Evolutionary conservation across 495 filamentous ascomycete genomes (phyloP), one percentile per base, ranked within the genome.

Genomic region (Hypoxylon fuscum): DNA sequence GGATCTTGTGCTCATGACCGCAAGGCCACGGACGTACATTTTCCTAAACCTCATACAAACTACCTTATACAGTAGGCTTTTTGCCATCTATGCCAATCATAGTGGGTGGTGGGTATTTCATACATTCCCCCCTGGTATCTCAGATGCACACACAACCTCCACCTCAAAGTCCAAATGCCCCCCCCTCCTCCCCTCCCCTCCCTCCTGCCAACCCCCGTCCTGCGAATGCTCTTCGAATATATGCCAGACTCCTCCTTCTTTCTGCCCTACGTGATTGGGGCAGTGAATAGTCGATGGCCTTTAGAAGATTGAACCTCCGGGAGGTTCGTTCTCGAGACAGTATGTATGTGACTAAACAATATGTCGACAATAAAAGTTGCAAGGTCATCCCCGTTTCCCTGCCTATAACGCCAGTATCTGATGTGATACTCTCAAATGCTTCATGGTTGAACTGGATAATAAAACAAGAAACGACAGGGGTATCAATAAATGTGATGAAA

Each of bases 391-490:
- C 46, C 59, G 12, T 55, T 44, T 50, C 59, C 51, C 45, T 37
- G 45, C 57, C 58, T 42, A 42, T 21, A 59, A 65, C 60, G 66
- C 67, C 56, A 15, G 61, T 64, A 60, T 63, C 53, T 64, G 49
- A 47, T 49, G 20, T 25, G 61, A 68, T 68, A 66, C 59, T 66
- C 50, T 50, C 59, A 69, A 68, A 66, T 68, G 63, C 64, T 65
- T 63, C 61, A 43, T 68, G 37, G 56, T 41, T 27, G 35, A 53
- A 48, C 54, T 55, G 55, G 37, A 47, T 31, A 57, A 55, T 22
- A 66, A 59, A 70, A 67, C 43, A 45, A 63, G 23, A 71, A 71
- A 68, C 59, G 44, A 68, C 48, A 49, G 59, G 69, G 69, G 69
- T 72, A 72, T 72, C 69, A 63, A 68, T 54, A 59, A 18, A 54